Evolutionary conservation across 768 basidiomycete genomes (phyloP).

Genomic region (Chalciporus chontae): DNA sequence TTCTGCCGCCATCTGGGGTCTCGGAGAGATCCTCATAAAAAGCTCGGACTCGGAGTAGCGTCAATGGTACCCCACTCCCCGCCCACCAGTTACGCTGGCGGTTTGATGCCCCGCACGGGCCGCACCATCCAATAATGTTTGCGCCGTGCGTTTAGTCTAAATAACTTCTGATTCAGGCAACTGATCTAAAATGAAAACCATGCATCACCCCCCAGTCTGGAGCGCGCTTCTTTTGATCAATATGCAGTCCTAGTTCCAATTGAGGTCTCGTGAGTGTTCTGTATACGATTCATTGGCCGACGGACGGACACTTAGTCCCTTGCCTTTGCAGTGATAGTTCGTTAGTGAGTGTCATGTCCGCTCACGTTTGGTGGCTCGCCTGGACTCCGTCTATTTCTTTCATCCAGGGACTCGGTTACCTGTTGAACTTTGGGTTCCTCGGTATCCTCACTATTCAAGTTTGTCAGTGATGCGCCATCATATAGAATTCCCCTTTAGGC

Average conservation of each 20-base stretch:
- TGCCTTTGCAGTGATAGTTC: background rate
- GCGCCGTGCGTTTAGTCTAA: too few species aligned
- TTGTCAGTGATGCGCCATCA: background rate
- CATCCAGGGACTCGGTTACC: conserved; percentile 5
- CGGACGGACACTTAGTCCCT: background rate
- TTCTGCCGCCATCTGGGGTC: too few species aligned
- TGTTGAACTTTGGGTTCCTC: conserved; percentile 8
- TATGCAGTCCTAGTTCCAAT: conserved; percentile 1
- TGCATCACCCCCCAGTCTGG: too few species aligned
- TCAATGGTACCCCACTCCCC: too few species aligned
- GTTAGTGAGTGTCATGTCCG: conserved; percentile 1
- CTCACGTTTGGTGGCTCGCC: background rate
- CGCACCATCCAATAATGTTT: too few species aligned
- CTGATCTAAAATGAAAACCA: too few species aligned
- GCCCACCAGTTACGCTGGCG: too few species aligned
- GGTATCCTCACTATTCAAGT: conserved; percentile 5
- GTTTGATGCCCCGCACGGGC: too few species aligned
- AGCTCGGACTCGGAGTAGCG: too few species aligned
- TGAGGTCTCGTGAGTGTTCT: conserved; percentile 8
- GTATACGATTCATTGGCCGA: background rate
- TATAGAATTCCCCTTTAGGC: background rate
- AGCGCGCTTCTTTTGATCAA: background rate
- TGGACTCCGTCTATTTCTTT: background rate
- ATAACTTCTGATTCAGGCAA: too few species aligned
- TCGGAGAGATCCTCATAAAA: too few species aligned